Base-by-base conservation (phyloP, 2,329 filamentous ascomycete species). In the Hymenoscyphus infarciens region DNA sequence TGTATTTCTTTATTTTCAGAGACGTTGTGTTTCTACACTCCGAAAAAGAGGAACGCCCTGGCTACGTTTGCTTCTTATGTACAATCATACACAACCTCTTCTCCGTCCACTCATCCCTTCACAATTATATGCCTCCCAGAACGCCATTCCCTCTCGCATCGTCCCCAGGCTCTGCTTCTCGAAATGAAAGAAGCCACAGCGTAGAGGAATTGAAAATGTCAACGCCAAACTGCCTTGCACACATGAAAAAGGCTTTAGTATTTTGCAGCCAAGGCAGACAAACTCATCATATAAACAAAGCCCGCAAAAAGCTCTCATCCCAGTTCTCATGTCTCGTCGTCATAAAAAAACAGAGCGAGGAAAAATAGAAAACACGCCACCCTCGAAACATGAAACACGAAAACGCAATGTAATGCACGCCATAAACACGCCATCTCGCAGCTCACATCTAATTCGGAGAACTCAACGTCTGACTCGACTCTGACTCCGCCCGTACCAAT, bases 401-500 rank as follows among this genome's bases (percentile, higher is more conserved):
- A 49, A 49, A n/a, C 19, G 42, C n/a, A 49, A 19, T 49, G 42
- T 19, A 8, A 49, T 49, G 42, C 42, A 49, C n/a, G 10, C 42
- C 6, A 13, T n/a, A n/a, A 45, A 45, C 16, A 45, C 39, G 2
- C 39, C 16, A 16, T 39, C 15, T n/a, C 27, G 10, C 1, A 15
- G 5, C 7, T 8, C 22, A 2, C 11, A 10, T 31, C 57, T 60
- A 67, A 59, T 65, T 68, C 16, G 68, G 66, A 13, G 66, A 68
- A 22, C 61, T 64, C 55, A 69, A 52, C 16, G 69, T 71, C 56
- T 70, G 68, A 57, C 68, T 70, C 15, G 64, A 66, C 52, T 66
- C 64, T 3, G 61, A 64, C 22, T 64, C 62, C 1, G 61, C 61
- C 2, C 60, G 56, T n/a, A 62, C 33, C 10, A 56, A 65, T 63